A percentile compares a stretch with the other conserved stretches of the same genome.
Conservation (phyloP, 2,329 filamentous ascomycete genomes). For the Chalaropsis ovoidea region DNA sequence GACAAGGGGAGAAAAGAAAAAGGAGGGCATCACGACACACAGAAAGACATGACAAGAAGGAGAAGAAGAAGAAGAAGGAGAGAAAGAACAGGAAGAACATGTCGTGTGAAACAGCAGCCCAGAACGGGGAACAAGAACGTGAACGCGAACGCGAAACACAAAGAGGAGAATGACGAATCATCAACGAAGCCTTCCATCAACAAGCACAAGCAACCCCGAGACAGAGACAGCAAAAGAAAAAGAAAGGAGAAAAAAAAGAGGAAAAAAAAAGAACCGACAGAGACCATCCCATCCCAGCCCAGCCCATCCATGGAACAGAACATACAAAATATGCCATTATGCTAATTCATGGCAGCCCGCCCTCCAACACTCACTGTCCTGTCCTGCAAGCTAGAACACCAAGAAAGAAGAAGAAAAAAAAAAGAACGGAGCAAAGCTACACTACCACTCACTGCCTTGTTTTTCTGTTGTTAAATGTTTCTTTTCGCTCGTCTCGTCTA, state of each 20-base stretch:
- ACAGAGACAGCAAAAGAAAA: neutral
- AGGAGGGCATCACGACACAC: neutral
- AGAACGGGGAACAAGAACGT: neutral
- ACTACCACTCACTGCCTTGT: neutral
- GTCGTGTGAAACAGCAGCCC: no score
- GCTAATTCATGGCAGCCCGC: neutral
- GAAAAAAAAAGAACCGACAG: neutral
- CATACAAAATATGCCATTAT: neutral
- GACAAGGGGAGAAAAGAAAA: neutral
- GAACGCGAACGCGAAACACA: no score
- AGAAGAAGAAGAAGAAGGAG: neutral
- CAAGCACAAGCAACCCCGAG: neutral
- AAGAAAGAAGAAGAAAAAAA: neutral
- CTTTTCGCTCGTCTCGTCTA: conserved; percentile 28
- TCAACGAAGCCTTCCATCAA: neutral
- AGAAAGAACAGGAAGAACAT: neutral
- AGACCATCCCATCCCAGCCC: neutral
- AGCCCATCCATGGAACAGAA: no score
- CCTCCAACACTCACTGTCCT: neutral
- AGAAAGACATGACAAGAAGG: neutral
- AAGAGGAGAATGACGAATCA: neutral
- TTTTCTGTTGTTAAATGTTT: neutral
- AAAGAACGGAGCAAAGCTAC: conserved; percentile 4
- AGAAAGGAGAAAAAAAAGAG: no score
- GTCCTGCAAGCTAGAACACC: no score